Percentiles rank a stretch among this genome's conserved stretches.
These are phyloP conservation scores for Teunomyces gatunensis DNA, from an alignment of 805 yeast species.

Conservation along the genomic window DNA sequence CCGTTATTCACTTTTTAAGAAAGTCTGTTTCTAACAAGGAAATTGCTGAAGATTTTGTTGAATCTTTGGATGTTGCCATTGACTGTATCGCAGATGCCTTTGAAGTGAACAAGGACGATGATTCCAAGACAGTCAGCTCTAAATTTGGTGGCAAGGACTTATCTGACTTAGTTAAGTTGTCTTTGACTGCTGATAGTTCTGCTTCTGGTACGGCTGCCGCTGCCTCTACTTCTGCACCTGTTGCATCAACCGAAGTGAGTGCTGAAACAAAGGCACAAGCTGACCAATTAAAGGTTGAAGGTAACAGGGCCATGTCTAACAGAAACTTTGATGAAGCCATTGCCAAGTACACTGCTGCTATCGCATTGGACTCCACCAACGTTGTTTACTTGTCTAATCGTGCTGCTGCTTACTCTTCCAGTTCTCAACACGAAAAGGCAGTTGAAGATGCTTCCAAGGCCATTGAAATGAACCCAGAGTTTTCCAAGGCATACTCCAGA, in stretches of 20 bases:
- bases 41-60: conserved; percentile 74
- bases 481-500: conserved; percentile 92
- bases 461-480: conserved; percentile 69
- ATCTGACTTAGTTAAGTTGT: conserved; percentile 39
- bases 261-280: conserved; percentile 67
- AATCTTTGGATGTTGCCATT: conserved; percentile 89
- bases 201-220: conserved; percentile 17
- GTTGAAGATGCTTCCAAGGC: conserved; percentile 82
- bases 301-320: conserved; percentile 84
- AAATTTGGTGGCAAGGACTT: conserved; percentile 51
- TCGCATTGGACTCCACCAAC: conserved; percentile 63
- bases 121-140: conserved; percentile 17
- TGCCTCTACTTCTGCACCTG: conserved; percentile 26
- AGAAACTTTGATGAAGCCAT: conserved; percentile 71
- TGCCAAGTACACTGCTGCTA: conserved; percentile 76
- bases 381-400: conserved; percentile 89
- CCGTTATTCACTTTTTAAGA: conserved; percentile 71
- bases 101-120: conserved; percentile 55
- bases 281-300: conserved; percentile 80
- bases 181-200: not conserved
- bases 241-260: conserved; percentile 29
- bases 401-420: conserved; percentile 92
- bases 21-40: conserved; percentile 56
- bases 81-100: conserved; percentile 91
- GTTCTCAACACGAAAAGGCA: conserved; percentile 71